These are phyloP conservation scores for Fusarium sublunatum DNA, from an alignment of 2,329 filamentous ascomycete species.

Conservation along the genomic window DNA sequence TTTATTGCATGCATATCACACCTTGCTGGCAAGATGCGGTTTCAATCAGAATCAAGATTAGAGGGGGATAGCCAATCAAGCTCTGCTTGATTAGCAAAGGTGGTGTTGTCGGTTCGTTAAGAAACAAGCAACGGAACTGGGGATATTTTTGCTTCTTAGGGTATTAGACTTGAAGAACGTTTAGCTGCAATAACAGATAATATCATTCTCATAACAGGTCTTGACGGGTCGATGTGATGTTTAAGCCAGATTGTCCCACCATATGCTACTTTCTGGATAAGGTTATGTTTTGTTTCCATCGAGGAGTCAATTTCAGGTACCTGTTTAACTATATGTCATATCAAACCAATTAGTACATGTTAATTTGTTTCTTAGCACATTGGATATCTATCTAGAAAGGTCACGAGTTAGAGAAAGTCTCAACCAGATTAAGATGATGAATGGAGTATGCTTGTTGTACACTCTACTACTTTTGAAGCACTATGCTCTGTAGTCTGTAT, in stretches of 20 bases:
- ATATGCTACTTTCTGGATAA: too few species aligned
- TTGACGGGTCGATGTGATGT: neutral
- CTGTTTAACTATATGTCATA: too few species aligned
- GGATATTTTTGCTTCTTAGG: slow-evolving; percentile 7
- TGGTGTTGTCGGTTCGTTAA: neutral
- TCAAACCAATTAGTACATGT: too few species aligned
- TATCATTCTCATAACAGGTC: neutral
- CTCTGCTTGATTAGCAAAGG: slow-evolving; percentile 5
- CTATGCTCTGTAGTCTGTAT: slow-evolving; percentile 15
- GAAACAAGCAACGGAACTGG: slow-evolving; percentile 15
- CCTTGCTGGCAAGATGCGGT: slow-evolving; percentile 40
- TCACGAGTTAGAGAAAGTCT: neutral
- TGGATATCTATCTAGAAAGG: too few species aligned
- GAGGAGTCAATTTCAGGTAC: too few species aligned
- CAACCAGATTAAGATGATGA: neutral
- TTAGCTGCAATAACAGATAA: neutral
- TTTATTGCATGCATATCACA: slow-evolving; percentile 15
- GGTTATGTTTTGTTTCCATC: too few species aligned
- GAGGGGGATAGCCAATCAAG: neutral
- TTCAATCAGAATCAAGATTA: neutral
- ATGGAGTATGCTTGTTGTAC: slow-evolving; percentile 19
- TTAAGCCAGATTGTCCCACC: neutral
- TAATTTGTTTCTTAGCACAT: too few species aligned
- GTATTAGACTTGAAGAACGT: slow-evolving; percentile 22
- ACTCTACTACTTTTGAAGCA: slow-evolving; percentile 21